Evolutionary conservation across 306 rosid genomes (phyloP), one percentile per base, ranked within the genome.

Genomic region (Quercus aquifolioides): DNA sequence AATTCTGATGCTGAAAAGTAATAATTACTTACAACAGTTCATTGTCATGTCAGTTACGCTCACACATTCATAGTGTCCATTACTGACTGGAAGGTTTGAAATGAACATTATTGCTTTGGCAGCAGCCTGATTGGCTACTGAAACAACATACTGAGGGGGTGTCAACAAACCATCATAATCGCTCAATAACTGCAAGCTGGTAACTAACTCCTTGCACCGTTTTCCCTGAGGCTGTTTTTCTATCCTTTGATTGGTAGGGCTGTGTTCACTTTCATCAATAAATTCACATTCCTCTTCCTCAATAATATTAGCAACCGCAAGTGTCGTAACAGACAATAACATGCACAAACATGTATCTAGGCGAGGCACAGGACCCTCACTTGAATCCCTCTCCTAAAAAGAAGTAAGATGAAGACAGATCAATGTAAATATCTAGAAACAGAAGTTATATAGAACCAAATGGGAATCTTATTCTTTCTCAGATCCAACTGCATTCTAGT

Each of bases 211-310:
- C 76, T 82, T 82, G 18, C 91, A 94, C 58, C 90, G 78, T 89
- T 81, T 88, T 78, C 92, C 93, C 54, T 71, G 20, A 81, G 74
- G 81, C 78, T 80, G 87, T 55, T 83, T 86, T 55, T 91, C 92
- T 75, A 80, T 89, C 77, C 82, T 85, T 81, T 76, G 88, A 78
- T 84, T 90, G 80, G 86, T 73, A 78, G 84, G 85, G 78, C 83
- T 77, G 55, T 75, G 74, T 49, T 91, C 91, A 62, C 81, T 82
- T 84, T 88, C 93, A 86, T 92, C 92, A 78, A 86, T 78, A 83
- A 88, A 76, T 80, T 90, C 86, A 74, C 90, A 85, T 85, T 94
- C 97, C 83, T 94, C 97, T 86, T 94, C 98, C 81, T 94, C 99
- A 63, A 92, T 78, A 75, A 94, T 85, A 70, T 77, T 78, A 62